Evolutionary conservation across 2,329 filamentous ascomycete species (phyloP).

Genomic region (Arthroderma sp.): DNA sequence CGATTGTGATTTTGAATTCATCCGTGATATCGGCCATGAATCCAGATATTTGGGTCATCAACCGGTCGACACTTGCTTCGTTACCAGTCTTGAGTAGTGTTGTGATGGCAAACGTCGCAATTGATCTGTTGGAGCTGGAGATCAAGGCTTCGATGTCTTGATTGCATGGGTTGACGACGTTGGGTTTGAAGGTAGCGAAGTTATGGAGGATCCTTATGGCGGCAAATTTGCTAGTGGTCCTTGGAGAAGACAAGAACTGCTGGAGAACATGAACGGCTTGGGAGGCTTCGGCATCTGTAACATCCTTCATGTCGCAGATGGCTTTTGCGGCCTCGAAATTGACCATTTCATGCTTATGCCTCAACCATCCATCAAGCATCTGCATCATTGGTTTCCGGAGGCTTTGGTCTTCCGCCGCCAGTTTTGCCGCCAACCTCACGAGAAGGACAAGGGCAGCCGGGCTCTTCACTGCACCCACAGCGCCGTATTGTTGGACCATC

Average conservation of each 20-base stretch:
- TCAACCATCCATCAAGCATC: slow-evolving; percentile 87
- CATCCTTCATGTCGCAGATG: slow-evolving; percentile 86
- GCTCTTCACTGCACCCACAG: slow-evolving; percentile 84
- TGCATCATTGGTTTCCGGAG: slow-evolving; percentile 94
- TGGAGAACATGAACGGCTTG: slow-evolving; percentile 92
- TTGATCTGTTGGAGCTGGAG: slow-evolving; percentile 91
- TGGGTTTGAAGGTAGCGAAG: slow-evolving; percentile 92
- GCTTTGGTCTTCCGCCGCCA: slow-evolving; percentile 83
- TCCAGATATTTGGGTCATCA: slow-evolving; percentile 96
- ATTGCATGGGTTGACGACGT: slow-evolving; percentile 85
- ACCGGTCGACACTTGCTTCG: slow-evolving; percentile 85
- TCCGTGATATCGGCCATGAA: slow-evolving; percentile 99
- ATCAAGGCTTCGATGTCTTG: slow-evolving; percentile 95
- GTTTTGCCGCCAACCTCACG: slow-evolving; percentile 79
- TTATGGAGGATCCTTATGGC: slow-evolving; percentile 92
- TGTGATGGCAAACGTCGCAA: slow-evolving; percentile 96
- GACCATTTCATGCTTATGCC: slow-evolving; percentile 98
- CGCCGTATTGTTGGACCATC: slow-evolving; percentile 99
- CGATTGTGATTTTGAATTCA: slow-evolving; percentile 99
- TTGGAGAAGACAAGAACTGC: slow-evolving; percentile 88
- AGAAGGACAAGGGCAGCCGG: slow-evolving; percentile 86
- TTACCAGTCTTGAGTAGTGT: slow-evolving; percentile 97
- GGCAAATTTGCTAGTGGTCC: slow-evolving; percentile 93
- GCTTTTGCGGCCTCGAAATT: slow-evolving; percentile 98
- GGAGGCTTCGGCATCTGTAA: slow-evolving; percentile 79